phyloP scores from a whole-genome alignment of 805 yeast species.

The Saturnispora galanensis region DNA sequence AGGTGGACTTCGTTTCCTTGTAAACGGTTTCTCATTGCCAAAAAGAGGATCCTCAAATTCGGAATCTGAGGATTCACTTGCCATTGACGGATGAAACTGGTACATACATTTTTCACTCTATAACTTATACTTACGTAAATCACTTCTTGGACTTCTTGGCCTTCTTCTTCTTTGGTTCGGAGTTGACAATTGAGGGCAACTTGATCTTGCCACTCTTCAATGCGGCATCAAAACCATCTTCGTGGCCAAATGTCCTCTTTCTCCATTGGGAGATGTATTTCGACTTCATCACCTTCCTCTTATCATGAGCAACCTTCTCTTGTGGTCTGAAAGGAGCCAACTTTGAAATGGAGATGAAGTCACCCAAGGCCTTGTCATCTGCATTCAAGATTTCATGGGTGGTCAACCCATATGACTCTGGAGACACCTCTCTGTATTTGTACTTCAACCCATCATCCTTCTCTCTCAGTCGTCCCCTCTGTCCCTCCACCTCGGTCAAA shows the following conservation, averaged over 20 bases:
- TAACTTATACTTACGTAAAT: neutral
- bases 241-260: constrained; percentile 59
- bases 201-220: constrained; percentile 13
- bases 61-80: neutral
- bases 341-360: constrained; percentile 79
- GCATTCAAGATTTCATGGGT: constrained; percentile 85
- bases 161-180: constrained; percentile 12
- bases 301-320: constrained; percentile 65
- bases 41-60: constrained; percentile 7
- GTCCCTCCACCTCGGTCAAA: constrained; percentile 59
- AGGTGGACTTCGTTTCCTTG: neutral
- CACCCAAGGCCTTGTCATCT: constrained; percentile 77
- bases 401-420: constrained; percentile 81
- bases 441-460: constrained; percentile 29
- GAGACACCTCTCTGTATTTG: constrained; percentile 87
- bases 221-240: constrained; percentile 22
- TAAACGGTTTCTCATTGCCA: neutral
- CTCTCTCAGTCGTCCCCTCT: constrained; percentile 47
- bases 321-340: constrained; percentile 85
- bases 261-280: constrained; percentile 86
- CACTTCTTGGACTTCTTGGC: constrained; percentile 19
- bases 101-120: neutral
- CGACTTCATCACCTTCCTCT: constrained; percentile 73
- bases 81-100: neutral
- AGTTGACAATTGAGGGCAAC: constrained; percentile 21